Conservation (phyloP, 2,329 filamentous ascomycete genomes). For the Fulvia fulva region DNA sequence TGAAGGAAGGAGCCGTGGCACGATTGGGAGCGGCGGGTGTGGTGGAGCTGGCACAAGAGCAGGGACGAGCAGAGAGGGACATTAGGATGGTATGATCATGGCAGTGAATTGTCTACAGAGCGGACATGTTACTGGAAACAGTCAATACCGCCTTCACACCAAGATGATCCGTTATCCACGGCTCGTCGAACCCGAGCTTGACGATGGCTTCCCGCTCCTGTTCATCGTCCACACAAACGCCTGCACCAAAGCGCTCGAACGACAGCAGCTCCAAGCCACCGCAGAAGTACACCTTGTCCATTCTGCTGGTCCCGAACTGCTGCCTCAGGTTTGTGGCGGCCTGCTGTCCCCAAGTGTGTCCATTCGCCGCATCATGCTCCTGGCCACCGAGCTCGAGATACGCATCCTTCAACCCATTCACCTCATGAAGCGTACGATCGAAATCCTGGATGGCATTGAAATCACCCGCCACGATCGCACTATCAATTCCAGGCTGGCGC, state of each 20-base stretch:
- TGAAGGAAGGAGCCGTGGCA: slow-evolving; percentile 34
- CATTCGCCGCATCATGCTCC: slow-evolving; percentile 47
- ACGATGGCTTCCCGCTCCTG: slow-evolving; percentile 29
- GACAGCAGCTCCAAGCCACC: slow-evolving; percentile 33
- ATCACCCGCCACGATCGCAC: slow-evolving; percentile 49
- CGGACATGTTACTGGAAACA: not conserved
- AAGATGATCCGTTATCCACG: slow-evolving; percentile 52
- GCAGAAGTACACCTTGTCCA: slow-evolving; percentile 53
- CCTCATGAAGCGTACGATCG: slow-evolving; percentile 46
- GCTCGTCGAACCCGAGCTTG: slow-evolving; percentile 36
- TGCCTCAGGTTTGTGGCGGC: slow-evolving; percentile 39
- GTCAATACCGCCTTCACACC: slow-evolving; percentile 38
- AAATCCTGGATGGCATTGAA: slow-evolving; percentile 57
- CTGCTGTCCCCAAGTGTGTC: slow-evolving; percentile 59
- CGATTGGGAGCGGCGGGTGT: slow-evolving; percentile 31
- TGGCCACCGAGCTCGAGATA: slow-evolving; percentile 50
- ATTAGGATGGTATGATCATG: slow-evolving; percentile 29
- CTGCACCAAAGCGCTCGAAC: slow-evolving; percentile 49
- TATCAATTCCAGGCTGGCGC: slow-evolving; percentile 36
- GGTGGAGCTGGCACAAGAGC: slow-evolving; percentile 29
- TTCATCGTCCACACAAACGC: slow-evolving; percentile 42
- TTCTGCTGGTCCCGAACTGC: slow-evolving; percentile 48
- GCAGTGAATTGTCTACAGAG: not conserved
- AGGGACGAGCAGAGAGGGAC: slow-evolving; percentile 29
- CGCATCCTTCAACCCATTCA: slow-evolving; percentile 50